Conservation (phyloP, 495 filamentous ascomycete genomes). For the Aspergillus cavernicola region DNA sequence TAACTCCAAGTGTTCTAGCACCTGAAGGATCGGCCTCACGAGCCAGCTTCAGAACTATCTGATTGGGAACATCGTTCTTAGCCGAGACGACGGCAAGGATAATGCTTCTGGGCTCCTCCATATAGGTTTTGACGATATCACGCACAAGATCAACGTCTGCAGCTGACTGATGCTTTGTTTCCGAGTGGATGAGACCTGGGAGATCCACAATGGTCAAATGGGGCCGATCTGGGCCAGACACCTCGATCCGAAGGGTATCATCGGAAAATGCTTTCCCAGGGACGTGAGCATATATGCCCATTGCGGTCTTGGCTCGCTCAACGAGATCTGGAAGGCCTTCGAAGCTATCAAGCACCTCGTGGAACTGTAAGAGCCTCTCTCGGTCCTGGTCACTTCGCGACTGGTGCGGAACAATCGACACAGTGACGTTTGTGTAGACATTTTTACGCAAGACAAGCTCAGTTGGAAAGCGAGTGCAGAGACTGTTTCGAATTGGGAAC, state of each 20-base stretch:
- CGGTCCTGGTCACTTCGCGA: conserved; percentile 23
- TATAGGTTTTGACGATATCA: conserved; percentile 45
- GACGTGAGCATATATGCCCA: conserved; percentile 43
- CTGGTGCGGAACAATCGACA: conserved; percentile 36
- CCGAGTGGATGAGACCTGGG: conserved; percentile 48
- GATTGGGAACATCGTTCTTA: conserved; percentile 48
- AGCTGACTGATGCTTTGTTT: conserved; percentile 43
- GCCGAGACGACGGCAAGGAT: conserved; percentile 52
- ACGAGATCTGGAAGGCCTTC: conserved; percentile 37
- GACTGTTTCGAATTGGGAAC: conserved; percentile 50
- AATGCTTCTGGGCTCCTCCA: conserved; percentile 48
- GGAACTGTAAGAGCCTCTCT: conserved; percentile 27
- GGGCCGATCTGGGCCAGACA: conserved; percentile 49
- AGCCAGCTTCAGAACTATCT: conserved; percentile 43
- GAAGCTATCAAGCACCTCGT: conserved; percentile 31
- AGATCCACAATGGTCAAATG: conserved; percentile 56
- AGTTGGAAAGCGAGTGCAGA: conserved; percentile 57
- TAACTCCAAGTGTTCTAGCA: conserved; percentile 45
- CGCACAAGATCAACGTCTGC: conserved; percentile 45
- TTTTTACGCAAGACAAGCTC: conserved; percentile 52
- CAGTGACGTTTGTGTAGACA: conserved; percentile 23
- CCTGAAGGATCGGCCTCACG: conserved; percentile 42
- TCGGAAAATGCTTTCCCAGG: conserved; percentile 36
- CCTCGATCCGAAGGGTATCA: conserved; percentile 50
- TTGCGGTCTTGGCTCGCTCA: conserved; percentile 46